Evolutionary conservation across 2,329 filamentous ascomycete genomes (phyloP).

Genomic region (Chrysoporthe puriensis): DNA sequence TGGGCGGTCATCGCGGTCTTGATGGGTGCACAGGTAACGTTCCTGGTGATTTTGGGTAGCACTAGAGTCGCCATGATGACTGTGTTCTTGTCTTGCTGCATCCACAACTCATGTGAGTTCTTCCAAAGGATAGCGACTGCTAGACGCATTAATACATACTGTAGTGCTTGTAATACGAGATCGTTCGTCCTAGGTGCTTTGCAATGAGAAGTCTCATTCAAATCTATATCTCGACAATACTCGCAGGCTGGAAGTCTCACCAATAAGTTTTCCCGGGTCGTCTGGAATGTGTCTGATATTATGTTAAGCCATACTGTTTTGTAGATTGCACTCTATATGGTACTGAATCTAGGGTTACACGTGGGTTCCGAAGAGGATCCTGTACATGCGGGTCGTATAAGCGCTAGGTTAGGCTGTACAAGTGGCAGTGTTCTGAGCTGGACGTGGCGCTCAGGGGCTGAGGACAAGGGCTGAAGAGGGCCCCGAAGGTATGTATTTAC

Average conservation of each 20-base stretch:
- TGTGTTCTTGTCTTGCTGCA: constrained; percentile 5
- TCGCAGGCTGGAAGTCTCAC: not conserved
- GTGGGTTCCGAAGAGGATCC: not conserved
- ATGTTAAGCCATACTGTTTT: not conserved
- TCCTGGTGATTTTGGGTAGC: not conserved
- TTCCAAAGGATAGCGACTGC: not conserved
- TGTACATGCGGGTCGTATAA: not conserved
- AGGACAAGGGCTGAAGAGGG: not conserved
- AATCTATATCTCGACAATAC: not conserved
- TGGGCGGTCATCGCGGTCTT: constrained; percentile 15
- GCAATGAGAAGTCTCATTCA: not conserved
- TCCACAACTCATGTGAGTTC: constrained; percentile 10
- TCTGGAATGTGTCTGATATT: not conserved
- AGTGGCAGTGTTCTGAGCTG: constrained; percentile 7
- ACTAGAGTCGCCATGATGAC: constrained; percentile 12
- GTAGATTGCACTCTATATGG: not conserved
- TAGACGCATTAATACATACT: constrained; percentile 4
- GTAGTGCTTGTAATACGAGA: constrained; percentile 6
- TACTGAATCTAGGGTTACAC: too few relatives aligned
- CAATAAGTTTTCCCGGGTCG: not conserved
- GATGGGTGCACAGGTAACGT: constrained; percentile 2
- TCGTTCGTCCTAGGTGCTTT: not conserved
- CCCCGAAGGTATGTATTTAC: too few relatives aligned
- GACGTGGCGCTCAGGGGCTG: not conserved
- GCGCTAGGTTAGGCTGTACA: not conserved